Evolutionary conservation across 805 yeast species (phyloP), one percentile per base, ranked within the genome.

Genomic region (Wickerhamomyces bovis): DNA sequence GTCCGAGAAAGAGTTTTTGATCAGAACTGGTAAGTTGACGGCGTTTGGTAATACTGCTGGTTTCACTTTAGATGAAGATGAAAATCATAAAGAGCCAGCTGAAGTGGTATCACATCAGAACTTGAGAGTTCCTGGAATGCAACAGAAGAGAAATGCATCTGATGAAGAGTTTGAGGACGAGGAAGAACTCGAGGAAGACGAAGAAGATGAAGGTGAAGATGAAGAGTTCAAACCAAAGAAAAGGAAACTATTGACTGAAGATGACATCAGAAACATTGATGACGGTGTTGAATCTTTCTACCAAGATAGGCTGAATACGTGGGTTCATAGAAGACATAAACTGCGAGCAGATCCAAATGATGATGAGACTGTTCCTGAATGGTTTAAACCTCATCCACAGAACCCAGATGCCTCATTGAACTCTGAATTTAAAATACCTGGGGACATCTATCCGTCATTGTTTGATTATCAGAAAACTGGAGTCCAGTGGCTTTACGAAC

Each of bases 401-500:
- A 70, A 77, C 22, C 75, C 86, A 0, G 97, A 89, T 63, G 90
- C 95, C 0, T 71, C 76, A 7, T 66, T 92, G 6, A 84, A 88
- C 58, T 78, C 77, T 35, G 77, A 76, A 9, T 89, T 83, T 64
- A 76, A 69, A 48, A 71, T 94, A 0, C 98, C 99, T 0, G 98
- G 97, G 3, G 97, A 92, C 53, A 81, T 94, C 0, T 89, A 85
- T 64, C 83, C 94, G 0, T 76, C 89, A 5, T 67, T 94, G 13
- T 94, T 94, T 59, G 96, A 88, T 53, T 94, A 94, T 63, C 99
- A 94, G 58, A 87, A 87, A 57, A 94, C 98, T 0, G 89, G 98
- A 51, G 97, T 94, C 1, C 96, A 94, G 58, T 92, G 99, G 99
- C 76, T 94, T 2, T 90, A 95, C 83, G 99, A 94, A 60, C 70